These are phyloP conservation scores for Rhizoclosmatium sp. DNA, from an alignment of 192 early-diverging fungal species.

Conservation along the genomic window DNA sequence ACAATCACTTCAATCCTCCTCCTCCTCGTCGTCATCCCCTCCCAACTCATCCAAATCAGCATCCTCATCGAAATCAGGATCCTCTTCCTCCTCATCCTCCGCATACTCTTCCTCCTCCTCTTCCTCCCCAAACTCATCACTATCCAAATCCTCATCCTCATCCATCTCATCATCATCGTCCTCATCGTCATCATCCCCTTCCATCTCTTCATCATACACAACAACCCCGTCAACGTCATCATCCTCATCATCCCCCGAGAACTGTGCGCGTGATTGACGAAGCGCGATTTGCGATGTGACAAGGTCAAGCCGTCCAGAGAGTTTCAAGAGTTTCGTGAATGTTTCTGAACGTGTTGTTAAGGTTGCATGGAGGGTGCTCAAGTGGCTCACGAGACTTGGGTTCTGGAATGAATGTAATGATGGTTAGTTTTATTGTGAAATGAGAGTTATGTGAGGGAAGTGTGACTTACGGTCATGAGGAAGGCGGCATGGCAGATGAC, in stretches of 20 bases:
- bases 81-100: background rate
- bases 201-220: constrained; percentile 51
- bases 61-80: constrained; percentile 10
- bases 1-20: background rate
- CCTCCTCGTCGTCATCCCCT: background rate
- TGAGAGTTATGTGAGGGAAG: background rate
- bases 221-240: constrained; percentile 42
- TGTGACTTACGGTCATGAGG: constrained; percentile 51
- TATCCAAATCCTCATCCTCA: constrained; percentile 36
- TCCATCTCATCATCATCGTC: constrained; percentile 30
- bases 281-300: constrained; percentile 46
- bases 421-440: constrained; percentile 2
- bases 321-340: constrained; percentile 49
- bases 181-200: constrained; percentile 31
- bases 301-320: constrained; percentile 58
- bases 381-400: constrained; percentile 34
- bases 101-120: constrained; percentile 30
- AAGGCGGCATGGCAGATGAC: constrained; percentile 52
- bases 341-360: constrained; percentile 37
- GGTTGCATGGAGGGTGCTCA: constrained; percentile 47
- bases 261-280: constrained; percentile 18
- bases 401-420: constrained; percentile 29
- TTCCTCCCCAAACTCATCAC: constrained; percentile 46
- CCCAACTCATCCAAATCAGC: constrained; percentile 10
- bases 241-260: background rate